Percentiles rank a stretch among this genome's conserved stretches.
phyloP scores from a whole-genome alignment of 768 basidiomycete species.

The Cubamyces sp. region DNA sequence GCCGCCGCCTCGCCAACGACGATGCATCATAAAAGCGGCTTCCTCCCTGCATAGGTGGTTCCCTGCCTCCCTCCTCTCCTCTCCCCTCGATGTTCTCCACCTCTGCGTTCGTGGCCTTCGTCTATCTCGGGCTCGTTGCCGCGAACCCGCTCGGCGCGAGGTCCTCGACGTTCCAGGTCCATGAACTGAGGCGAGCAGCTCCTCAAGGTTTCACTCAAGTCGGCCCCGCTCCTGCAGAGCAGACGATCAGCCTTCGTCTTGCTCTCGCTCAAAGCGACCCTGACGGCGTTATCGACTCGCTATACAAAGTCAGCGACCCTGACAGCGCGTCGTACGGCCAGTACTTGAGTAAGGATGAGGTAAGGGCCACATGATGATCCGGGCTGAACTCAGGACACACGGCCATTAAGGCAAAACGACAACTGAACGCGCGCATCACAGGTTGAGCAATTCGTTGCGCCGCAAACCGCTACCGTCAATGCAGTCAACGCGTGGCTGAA shows the following conservation, averaged over 20 bases:
- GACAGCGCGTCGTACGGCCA: constrained; percentile 2
- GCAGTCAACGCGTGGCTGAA: constrained; percentile 35
- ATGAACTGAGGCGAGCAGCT: background rate
- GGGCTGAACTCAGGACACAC: background rate
- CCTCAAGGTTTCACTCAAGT: constrained; percentile 19
- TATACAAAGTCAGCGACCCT: constrained; percentile 39
- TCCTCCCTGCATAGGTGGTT: too few relatives aligned
- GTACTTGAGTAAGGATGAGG: constrained; percentile 1
- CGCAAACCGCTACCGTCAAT: constrained; percentile 29
- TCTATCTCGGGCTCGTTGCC: background rate
- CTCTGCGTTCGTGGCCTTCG: background rate
- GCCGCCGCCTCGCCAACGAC: too few relatives aligned
- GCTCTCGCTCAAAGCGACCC: constrained; percentile 42
- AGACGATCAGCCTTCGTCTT: constrained; percentile 41
- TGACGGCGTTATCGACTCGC: constrained; percentile 40
- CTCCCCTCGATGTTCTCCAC: background rate
- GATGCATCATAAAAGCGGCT: too few relatives aligned
- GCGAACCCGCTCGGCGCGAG: background rate
- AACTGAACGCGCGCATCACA: constrained; percentile 9
- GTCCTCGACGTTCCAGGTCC: background rate
- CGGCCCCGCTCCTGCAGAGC: constrained; percentile 36
- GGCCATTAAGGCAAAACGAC: background rate
- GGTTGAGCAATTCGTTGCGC: constrained; percentile 35
- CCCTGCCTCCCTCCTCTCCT: too few relatives aligned
- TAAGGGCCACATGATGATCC: background rate